Evolutionary conservation across 78 protist species (phyloP), one percentile per base, ranked within the genome.

Genomic region (Guillardia theta): DNA sequence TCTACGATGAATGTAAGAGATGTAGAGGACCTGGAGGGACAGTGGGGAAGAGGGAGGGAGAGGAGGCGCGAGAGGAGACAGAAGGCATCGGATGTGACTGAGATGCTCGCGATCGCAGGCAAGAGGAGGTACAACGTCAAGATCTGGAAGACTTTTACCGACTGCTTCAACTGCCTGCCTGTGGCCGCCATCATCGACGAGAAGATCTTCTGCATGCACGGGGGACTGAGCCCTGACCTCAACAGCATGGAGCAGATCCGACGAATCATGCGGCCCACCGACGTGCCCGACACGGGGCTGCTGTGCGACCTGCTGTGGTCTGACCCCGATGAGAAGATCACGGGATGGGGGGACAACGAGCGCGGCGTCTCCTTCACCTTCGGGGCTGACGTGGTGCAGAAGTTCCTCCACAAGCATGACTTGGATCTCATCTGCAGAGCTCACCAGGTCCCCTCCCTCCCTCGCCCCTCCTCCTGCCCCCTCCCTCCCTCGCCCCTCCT

Each of bases 221-320:
- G 99, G 30, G 99, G 99, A 88, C 97, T 99, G 39, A 22, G 41
- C 5, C 99, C 99, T 18, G 99, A 99, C 95, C 98, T 99, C 36
- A 88, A 96, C 76, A 24, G 95, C 41, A 95, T 98, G 98, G 98
- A 97, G 0, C 99, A 99, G 93, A 95, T 99, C 87, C 48, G 98
- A 36, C 93, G 97, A 33, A 77, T 98, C 93, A 43, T 64, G 50
- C 95, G 99, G 12, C 99, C 99, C 4, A 98, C 99, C 4, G 99
- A 99, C 41, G 99, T 99, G 0, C 99, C 99, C 18, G 99, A 98
- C 96, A 94, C 96, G 9, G 98, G 99, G 0, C 94, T 99, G 48
- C 94, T 99, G 30, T 99, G 99, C 96, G 99, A 99, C 45, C 97
- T 99, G 93, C 96, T 99, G 44, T 99, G 99, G 99, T 96, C 98